Evolutionary conservation across 768 basidiomycete species (phyloP).

Genomic region (Pleurotus pulmonarius): DNA sequence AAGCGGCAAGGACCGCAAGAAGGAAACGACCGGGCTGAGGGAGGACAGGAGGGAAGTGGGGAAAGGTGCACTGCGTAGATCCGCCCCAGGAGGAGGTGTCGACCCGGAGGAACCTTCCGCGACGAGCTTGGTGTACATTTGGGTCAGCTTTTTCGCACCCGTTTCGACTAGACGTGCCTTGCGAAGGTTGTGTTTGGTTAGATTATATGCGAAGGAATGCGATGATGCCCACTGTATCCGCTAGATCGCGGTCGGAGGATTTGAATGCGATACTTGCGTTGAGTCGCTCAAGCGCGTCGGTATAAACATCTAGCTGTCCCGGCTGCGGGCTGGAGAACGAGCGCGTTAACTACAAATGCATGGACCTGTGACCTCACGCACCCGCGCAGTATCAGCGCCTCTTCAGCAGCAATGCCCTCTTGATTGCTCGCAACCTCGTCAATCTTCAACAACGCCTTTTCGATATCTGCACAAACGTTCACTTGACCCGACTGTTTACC

Average conservation of each 20-base stretch:
- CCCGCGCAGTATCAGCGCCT: slow-evolving; percentile 78
- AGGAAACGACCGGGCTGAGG: slow-evolving; percentile 61
- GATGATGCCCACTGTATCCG: slow-evolving; percentile 42
- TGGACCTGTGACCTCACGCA: slow-evolving; percentile 25
- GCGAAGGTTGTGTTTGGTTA: neutral
- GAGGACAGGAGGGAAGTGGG: slow-evolving; percentile 47
- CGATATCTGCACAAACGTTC: slow-evolving; percentile 58
- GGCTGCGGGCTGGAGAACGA: slow-evolving; percentile 58
- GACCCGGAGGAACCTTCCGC: slow-evolving; percentile 80
- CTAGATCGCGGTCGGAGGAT: slow-evolving; percentile 49
- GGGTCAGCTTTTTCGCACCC: slow-evolving; percentile 77
- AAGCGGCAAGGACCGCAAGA: slow-evolving; percentile 68
- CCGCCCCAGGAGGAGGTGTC: slow-evolving; percentile 58
- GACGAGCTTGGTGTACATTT: slow-evolving; percentile 83
- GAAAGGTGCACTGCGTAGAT: slow-evolving; percentile 52
- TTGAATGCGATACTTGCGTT: slow-evolving; percentile 81
- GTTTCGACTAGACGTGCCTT: slow-evolving; percentile 77
- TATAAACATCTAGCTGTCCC: slow-evolving; percentile 61
- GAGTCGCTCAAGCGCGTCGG: slow-evolving; percentile 69
- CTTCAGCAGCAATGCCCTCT: slow-evolving; percentile 73
- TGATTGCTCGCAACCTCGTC: slow-evolving; percentile 74
- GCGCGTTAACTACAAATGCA: neutral
- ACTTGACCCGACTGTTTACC: neutral
- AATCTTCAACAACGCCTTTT: slow-evolving; percentile 72
- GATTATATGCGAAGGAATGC: slow-evolving; percentile 2